phyloP scores from a whole-genome alignment of 371 early-diverging fungal genomes.

The Apophysomyces trapeziformis region DNA sequence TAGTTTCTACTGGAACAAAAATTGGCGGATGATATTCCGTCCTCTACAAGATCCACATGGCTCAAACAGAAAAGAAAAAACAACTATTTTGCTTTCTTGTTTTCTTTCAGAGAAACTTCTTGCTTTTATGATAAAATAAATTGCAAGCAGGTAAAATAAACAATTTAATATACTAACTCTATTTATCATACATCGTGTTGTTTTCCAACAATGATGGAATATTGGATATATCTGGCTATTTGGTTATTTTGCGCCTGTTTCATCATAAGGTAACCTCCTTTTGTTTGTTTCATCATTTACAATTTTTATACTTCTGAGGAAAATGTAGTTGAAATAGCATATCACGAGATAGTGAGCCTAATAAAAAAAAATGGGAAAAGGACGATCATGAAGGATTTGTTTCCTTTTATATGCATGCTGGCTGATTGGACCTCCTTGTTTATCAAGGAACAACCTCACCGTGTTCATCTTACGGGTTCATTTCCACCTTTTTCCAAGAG shows the following conservation, averaged over 20 bases:
- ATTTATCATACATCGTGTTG: no score
- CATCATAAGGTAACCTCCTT: not conserved
- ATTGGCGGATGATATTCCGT: constrained; percentile 81
- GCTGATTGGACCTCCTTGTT: not conserved
- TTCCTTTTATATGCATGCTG: not conserved
- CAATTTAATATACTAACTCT: no score
- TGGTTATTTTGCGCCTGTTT: no score
- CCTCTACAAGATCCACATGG: constrained; percentile 70
- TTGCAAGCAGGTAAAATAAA: no score
- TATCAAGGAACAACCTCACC: not conserved
- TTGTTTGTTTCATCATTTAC: not conserved
- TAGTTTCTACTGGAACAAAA: constrained; percentile 95
- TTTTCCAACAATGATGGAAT: no score
- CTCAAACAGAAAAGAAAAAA: no score
- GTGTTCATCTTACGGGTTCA: not conserved
- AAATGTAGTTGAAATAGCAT: not conserved
- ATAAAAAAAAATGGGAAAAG: not conserved
- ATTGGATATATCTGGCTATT: no score
- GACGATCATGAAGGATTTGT: not conserved
- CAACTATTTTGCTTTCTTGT: no score
- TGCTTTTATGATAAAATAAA: no score
- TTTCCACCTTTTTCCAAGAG: not conserved
- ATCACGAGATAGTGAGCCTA: constrained; percentile 1
- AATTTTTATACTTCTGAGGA: not conserved
- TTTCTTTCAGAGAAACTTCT: no score